Conservation (phyloP, 441 rosid genomes). For the Theobroma grandiflorum region DNA sequence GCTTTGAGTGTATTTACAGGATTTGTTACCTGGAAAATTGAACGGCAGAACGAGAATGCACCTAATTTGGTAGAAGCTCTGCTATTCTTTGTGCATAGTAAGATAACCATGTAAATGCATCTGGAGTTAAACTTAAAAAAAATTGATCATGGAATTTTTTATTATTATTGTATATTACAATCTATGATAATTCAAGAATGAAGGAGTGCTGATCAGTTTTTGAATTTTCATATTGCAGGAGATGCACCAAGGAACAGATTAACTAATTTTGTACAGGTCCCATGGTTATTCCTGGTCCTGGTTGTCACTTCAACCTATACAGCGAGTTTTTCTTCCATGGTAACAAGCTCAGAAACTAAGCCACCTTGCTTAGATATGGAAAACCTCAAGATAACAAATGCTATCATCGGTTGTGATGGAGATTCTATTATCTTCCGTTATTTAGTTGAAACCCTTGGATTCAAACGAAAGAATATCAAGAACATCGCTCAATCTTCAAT, state of each 20-base stretch:
- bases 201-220: background rate
- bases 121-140: background rate
- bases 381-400: conserved; percentile 27
- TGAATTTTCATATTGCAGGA: background rate
- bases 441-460: conserved; percentile 1
- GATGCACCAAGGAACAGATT: background rate
- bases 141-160: background rate
- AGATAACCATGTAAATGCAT: background rate
- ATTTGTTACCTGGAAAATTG: conserved; percentile 15
- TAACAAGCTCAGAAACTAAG: conserved; percentile 35
- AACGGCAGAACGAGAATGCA: background rate
- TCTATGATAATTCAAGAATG: background rate
- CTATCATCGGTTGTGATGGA: conserved; percentile 25
- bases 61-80: conserved; percentile 21
- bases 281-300: conserved; percentile 46
- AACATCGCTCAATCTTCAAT: conserved; percentile 18
- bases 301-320: conserved; percentile 45
- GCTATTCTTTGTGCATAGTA: conserved; percentile 20
- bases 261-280: conserved; percentile 24
- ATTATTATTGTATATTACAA: background rate
- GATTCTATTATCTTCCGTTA: conserved; percentile 14
- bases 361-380: background rate
- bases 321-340: conserved; percentile 38
- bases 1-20: conserved; percentile 7
- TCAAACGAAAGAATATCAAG: conserved; percentile 25